Base-by-base conservation (phyloP, 305 asterid species). In the Withania somnifera region DNA sequence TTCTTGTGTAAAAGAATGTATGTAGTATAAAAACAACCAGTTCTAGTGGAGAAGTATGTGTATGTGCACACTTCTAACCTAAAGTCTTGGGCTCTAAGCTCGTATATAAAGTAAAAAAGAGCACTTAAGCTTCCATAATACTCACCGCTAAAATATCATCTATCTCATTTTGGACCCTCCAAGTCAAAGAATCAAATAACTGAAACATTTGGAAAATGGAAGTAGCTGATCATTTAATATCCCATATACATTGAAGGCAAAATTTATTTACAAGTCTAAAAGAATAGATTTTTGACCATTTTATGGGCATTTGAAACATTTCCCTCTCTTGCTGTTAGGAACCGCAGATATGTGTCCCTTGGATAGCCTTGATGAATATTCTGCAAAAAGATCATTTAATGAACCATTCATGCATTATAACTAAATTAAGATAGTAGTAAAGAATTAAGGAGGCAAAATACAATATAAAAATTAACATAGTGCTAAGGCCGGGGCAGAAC, bases 121-220 rank as follows among this genome's bases (percentile, higher is more conserved):
- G n/a, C n/a, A n/a, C n/a, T n/a, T n/a, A 71, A 71, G 30, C 32
- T 42, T 71, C 42, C 4, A 73, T 26, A 60, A 30, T 77, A 88
- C 98, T 90, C 85, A 94, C 97, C 77, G 93, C 89, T 83, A 94
- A 80, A 84, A 94, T 94, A 82, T 91, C 90, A 82, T 94, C 97
- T 32, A 94, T 93, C 85, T 92, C 91, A 84, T 90, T 94, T 81
- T 94, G 87, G 83, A 92, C 88, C 87, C 98, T 92, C 98, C 98
- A 94, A 64, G 87, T 89, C 87, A 93, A 84, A 82, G 93, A 88
- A 85, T 92, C 98, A 14, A 85, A 86, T 82, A 94, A 90, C 98
- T 94, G 97, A 83, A 87, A 90, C 19, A 80, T 77, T 64, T 64
- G 87, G 47, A 88, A 57, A 15, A 36, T 30, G 64, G 13, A 78